Evolutionary conservation across 1,139 yeast genomes (phyloP), one percentile per base, ranked within the genome.

Genomic region (Yamadazyma jaroonii): DNA sequence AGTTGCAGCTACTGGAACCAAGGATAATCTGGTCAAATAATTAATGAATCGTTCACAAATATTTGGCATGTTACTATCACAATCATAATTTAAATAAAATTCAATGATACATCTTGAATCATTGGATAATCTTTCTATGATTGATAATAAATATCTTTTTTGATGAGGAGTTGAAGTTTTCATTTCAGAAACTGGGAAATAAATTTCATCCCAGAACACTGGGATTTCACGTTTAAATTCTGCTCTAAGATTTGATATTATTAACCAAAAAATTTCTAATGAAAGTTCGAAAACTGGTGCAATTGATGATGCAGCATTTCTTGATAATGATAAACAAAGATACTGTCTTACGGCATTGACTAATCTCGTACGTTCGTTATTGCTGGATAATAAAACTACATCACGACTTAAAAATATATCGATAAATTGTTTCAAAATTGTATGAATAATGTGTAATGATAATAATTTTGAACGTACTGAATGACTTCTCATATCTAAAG

Each of bases 201-300:
- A 94, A 34, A 92, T 88, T 55, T 92, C 97, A 39, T 84, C 86
- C 67, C 92, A 78, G 54, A 94, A 87, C 0, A 94, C 96, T 2
- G 96, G 96, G 35, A 94, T 86, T 57, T 92, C 98, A 49, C 84
- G 76, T 58, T 90, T 90, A 64, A 92, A 89, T 49, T 86, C 94
- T 6, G 85, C 77, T 53, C 98, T 78, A 50, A 94, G 67, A 50
- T 89, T 85, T 15, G 90, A 79, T 34, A 90, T 71, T 48, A 94
- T 71, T 35, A 90, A 65, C 96, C 97, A 92, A 62, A 90, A 89
- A 13, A 94, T 89, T 58, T 94, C 98, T 34, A 94, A 73, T 2
- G 95, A 82, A 14, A 92, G 77, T 54, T 92, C 97, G 61, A 86
- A 94, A 9, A 92, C 95, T 1, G 97, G 94, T 0, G 96, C 87